Evolutionary conservation across 2,329 filamentous ascomycete species (phyloP).

Genomic region (Microcyclospora pomicola): DNA sequence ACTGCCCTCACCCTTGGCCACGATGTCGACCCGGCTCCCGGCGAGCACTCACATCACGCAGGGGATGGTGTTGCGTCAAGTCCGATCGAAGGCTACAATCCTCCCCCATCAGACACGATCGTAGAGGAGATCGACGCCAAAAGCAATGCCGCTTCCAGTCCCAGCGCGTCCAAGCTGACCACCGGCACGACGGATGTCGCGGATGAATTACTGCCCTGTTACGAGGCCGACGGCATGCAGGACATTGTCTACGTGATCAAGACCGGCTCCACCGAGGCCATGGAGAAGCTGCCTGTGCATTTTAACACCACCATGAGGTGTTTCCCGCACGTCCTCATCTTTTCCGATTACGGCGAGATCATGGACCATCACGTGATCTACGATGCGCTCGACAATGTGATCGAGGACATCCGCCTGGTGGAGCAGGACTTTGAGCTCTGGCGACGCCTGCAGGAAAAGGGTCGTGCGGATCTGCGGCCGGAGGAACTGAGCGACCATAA

Average conservation of each 20-base stretch:
- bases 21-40: no score
- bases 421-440: constrained; percentile 16
- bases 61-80: no score
- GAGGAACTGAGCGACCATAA: constrained; percentile 11
- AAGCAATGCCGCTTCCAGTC: no score
- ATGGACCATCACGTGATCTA: constrained; percentile 23
- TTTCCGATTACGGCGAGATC: constrained; percentile 34
- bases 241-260: constrained; percentile 42
- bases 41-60: no score
- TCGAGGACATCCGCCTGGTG: constrained; percentile 5
- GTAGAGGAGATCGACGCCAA: no score
- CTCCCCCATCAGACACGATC: no score
- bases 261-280: constrained; percentile 42
- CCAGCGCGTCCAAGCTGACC: no score
- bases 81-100: no score
- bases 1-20: no score
- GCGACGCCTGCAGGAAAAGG: constrained; percentile 8
- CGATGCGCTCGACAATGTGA: constrained; percentile 15
- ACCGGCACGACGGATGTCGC: no score
- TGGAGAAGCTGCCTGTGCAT: constrained; percentile 39
- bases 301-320: constrained; percentile 39
- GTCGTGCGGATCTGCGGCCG: constrained; percentile 6
- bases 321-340: constrained; percentile 30
- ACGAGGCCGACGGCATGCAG: constrained; percentile 1
- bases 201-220: not conserved